These are phyloP conservation scores for Capsicum rhomboideum DNA, from an alignment of 257 asterid species.

Conservation along the genomic window DNA sequence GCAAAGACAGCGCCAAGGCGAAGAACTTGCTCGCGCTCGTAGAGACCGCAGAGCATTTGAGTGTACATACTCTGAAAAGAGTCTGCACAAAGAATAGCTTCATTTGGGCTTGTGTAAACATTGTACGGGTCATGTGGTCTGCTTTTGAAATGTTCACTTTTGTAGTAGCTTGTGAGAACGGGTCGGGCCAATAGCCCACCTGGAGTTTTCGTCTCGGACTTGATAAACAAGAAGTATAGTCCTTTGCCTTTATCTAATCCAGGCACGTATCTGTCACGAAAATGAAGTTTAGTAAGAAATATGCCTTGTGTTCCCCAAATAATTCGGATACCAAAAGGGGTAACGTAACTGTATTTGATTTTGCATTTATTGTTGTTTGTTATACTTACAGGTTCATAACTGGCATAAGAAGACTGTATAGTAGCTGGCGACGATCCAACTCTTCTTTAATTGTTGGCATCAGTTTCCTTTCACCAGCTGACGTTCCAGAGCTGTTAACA, in stretches of 20 bases:
- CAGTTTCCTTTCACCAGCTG: conserved; percentile 94
- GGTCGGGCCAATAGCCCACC: conserved; percentile 95
- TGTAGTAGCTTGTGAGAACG: conserved; percentile 94
- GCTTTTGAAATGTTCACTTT: conserved; percentile 94
- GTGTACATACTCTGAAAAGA: conserved; percentile 95
- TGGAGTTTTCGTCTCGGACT: conserved; percentile 83
- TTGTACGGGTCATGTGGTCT: conserved; percentile 91
- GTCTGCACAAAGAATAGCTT: conserved; percentile 84
- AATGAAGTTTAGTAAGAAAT: conserved; percentile 12
- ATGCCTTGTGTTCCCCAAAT: neutral
- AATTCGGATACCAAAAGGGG: neutral
- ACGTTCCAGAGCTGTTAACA: conserved; percentile 62
- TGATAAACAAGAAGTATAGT: conserved; percentile 71
- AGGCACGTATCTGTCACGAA: conserved; percentile 68
- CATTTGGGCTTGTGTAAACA: conserved; percentile 91
- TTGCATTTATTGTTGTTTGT: neutral
- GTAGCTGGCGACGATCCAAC: conserved; percentile 92
- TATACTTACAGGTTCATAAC: conserved; percentile 88
- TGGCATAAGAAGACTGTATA: conserved; percentile 93
- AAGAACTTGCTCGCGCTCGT: conserved; percentile 76
- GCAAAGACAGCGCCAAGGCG: conserved; percentile 96
- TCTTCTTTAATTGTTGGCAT: conserved; percentile 96
- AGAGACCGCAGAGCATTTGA: conserved; percentile 94
- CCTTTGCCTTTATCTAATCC: conserved; percentile 96
- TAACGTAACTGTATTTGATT: neutral